These are phyloP conservation scores for Saturnispora quitensis DNA, from an alignment of 805 yeast genomes.

Conservation along the genomic window DNA sequence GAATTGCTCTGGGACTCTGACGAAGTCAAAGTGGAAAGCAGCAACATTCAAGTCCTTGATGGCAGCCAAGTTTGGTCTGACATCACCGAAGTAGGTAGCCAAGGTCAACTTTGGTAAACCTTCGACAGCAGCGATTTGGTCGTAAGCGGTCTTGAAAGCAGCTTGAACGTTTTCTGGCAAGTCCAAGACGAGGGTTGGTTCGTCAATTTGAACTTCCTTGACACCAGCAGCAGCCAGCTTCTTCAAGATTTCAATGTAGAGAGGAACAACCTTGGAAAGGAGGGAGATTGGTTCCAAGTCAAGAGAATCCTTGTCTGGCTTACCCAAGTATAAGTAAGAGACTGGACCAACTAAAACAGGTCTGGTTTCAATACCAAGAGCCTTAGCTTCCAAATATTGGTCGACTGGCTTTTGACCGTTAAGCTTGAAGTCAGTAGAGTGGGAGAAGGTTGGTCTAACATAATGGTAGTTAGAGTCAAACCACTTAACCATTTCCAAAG, in stretches of 20 bases:
- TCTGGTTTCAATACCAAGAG: slow-evolving; percentile 90
- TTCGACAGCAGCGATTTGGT: slow-evolving; percentile 55
- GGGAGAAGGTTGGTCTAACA: slow-evolving; percentile 97
- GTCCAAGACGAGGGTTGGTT: slow-evolving; percentile 93
- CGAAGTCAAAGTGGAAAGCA: slow-evolving; percentile 94
- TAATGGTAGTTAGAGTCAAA: slow-evolving; percentile 99
- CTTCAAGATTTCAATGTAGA: slow-evolving; percentile 78
- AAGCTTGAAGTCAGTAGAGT: slow-evolving; percentile 91
- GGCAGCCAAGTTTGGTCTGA: slow-evolving; percentile 89
- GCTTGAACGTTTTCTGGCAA: slow-evolving; percentile 75
- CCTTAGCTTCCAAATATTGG: slow-evolving; percentile 97
- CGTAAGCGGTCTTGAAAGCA: slow-evolving; percentile 85
- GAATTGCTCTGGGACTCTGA: slow-evolving; percentile 93
- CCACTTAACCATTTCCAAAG: slow-evolving; percentile 99
- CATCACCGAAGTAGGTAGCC: slow-evolving; percentile 97
- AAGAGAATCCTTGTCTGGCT: slow-evolving; percentile 95
- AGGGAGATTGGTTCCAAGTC: slow-evolving; percentile 90
- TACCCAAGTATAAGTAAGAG: slow-evolving; percentile 90
- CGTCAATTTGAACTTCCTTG: slow-evolving; percentile 89
- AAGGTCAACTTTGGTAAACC: slow-evolving; percentile 72
- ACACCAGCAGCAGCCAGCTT: slow-evolving; percentile 95
- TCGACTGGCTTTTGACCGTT: slow-evolving; percentile 95
- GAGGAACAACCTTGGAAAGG: slow-evolving; percentile 84
- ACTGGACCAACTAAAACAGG: slow-evolving; percentile 97
- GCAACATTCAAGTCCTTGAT: slow-evolving; percentile 85